Evolutionary conservation across 2,329 filamentous ascomycete species (phyloP), one percentile per base, ranked within the genome.

Genomic region (Cucurbitaria berberidis): DNA sequence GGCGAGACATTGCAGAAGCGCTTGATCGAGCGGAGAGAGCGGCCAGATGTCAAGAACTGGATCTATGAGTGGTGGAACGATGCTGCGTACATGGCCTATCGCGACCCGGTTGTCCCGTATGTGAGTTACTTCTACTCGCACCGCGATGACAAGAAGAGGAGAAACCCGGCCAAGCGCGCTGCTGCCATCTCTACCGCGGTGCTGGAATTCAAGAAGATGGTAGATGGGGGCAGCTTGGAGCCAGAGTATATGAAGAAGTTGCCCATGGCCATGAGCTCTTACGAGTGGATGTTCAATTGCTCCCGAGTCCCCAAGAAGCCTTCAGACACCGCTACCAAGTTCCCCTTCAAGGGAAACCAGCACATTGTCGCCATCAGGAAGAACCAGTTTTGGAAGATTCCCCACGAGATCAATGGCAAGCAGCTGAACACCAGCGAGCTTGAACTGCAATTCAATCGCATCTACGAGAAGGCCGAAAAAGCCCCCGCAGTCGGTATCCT

Each of bases 71-170:
- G 95, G 95, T 99, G 95, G 95, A 98, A 99, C 76, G 86, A 96
- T 47, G 86, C 87, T 4, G 95, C 95, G 53, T 99, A 99, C 78
- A 86, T 99, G 62, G 84, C 80, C 62, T 98, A 98, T 81, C 89
- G 93, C 63, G 95, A 98, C 75, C 95, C 95, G 10, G 91, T 99
- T 41, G 90, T 98, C 16, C 95, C 95, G 57, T 99, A 98, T 74
- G 95, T 99, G 70, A 96, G 91, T 77, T 99, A 99, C 84, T 99
- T 99, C 81, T 99, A 99, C 82, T 97, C 93, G 49, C 93, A 98
- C 81, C 87, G 91, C 64, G 95, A 99, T 77, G 96, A 99, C 78
- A 87, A 91, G 65, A 85, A 88, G 72, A 86, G 93, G 63, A 87
- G 92, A 59, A 86, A 97, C 76, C 95, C 95, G 0, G 88, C 89